Percentiles rank a stretch among this genome's conserved stretches.
Evolutionary conservation across 345 rosid genomes (phyloP).

Genomic region (Cochlearia excelsa): DNA sequence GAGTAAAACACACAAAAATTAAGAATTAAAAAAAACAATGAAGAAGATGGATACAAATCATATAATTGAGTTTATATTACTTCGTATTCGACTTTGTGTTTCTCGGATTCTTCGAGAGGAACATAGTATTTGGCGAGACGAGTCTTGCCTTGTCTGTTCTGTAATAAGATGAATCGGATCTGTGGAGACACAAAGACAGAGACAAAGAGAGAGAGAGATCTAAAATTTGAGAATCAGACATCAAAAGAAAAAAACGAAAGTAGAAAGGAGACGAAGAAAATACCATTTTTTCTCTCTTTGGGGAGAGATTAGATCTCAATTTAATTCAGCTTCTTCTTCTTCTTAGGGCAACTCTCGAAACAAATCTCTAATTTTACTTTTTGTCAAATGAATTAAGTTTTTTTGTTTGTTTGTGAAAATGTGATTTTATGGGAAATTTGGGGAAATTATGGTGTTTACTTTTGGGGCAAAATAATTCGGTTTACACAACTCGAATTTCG

Average conservation of each 20-base stretch:
- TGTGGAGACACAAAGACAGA: conserved; percentile 26
- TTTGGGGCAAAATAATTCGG: too few relatives aligned
- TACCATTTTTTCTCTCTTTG: conserved; percentile 32
- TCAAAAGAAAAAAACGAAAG: background rate
- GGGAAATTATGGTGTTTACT: too few relatives aligned
- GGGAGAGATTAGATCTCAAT: too few relatives aligned
- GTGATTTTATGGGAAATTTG: too few relatives aligned
- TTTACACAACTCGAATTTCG: too few relatives aligned
- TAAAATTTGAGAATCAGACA: conserved; percentile 5
- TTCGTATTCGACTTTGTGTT: conserved; percentile 98
- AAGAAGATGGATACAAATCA: background rate
- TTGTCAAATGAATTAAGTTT: too few relatives aligned
- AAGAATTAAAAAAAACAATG: too few relatives aligned
- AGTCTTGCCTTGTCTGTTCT: conserved; percentile 98
- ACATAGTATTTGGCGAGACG: conserved; percentile 98
- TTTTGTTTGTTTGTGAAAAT: too few relatives aligned
- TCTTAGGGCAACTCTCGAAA: too few relatives aligned
- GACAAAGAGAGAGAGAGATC: conserved; percentile 1
- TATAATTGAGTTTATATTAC: conserved; percentile 26
- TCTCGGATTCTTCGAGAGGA: conserved; percentile 97
- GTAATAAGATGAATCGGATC: conserved; percentile 97
- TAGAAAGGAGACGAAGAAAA: background rate
- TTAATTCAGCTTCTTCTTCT: too few relatives aligned
- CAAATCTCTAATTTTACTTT: too few relatives aligned
- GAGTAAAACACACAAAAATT: background rate